phyloP scores from a whole-genome alignment of 75 land plant genomes.

The Pinus taeda region DNA sequence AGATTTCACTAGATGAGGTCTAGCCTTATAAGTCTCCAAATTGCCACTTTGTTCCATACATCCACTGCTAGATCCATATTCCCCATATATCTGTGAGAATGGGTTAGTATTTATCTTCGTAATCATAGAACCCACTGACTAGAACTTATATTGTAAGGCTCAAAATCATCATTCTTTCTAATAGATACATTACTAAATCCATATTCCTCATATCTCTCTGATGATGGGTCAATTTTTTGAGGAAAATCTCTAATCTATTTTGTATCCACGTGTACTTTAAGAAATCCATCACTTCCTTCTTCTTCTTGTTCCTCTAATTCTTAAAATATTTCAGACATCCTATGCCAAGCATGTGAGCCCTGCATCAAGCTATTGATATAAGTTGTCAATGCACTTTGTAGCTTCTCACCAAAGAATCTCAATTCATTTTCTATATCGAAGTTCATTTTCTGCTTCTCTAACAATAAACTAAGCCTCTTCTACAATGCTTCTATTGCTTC shows the following conservation, averaged over 20 bases:
- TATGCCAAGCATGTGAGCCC: background rate
- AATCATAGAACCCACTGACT: no score
- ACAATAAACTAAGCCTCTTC: background rate
- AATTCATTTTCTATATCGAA: background rate
- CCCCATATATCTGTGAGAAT: background rate
- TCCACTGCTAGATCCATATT: background rate
- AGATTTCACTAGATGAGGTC: no score
- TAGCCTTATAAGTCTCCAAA: background rate
- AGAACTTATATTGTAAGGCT: background rate
- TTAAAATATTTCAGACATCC: background rate
- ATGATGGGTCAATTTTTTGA: background rate
- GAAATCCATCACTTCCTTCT: background rate
- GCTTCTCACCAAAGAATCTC: background rate
- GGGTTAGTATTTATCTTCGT: no score
- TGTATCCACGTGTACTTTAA: background rate
- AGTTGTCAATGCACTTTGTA: background rate
- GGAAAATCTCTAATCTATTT: background rate
- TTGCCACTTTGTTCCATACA: background rate
- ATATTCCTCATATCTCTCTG: background rate
- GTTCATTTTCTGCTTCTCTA: background rate
- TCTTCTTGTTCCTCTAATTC: background rate
- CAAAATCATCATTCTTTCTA: background rate
- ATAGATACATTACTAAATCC: background rate
- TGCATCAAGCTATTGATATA: conserved; percentile 7
- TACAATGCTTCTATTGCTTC: conserved; percentile 7